Conservation (phyloP, 768 basidiomycete species). For the Kwoniella sp. region DNA sequence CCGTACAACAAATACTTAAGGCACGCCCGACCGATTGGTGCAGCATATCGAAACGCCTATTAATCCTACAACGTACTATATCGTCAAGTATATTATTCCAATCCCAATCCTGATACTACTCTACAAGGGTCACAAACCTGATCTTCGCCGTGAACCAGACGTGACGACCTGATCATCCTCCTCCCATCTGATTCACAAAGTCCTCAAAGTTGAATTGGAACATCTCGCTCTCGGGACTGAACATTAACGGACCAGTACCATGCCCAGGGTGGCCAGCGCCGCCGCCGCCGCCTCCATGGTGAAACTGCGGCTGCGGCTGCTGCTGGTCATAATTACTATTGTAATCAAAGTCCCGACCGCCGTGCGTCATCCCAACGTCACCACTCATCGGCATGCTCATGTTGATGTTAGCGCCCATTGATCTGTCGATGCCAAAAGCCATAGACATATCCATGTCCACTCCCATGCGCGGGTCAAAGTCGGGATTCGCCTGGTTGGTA, state of each 20-base stretch:
- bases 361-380: slow-evolving; percentile 1
- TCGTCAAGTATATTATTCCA: no score
- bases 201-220: slow-evolving; percentile 34
- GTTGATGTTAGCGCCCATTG: slow-evolving; percentile 3
- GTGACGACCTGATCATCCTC: no score
- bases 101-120: no score
- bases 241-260: slow-evolving; percentile 10
- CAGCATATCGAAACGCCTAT: no score
- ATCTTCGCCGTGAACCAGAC: no score
- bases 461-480: slow-evolving; percentile 4
- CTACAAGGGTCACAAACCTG: no score
- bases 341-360: background rate
- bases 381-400: background rate
- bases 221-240: slow-evolving; percentile 19
- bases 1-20: no score
- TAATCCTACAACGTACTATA: no score
- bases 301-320: background rate
- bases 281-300: slow-evolving; percentile 11
- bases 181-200: slow-evolving; percentile 28
- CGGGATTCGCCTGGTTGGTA: background rate
- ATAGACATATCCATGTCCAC: slow-evolving; percentile 51
- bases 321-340: no score
- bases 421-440: slow-evolving; percentile 31
- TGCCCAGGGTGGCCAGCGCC: slow-evolving; percentile 18
- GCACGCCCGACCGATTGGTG: no score